Percentiles rank a stretch among this genome's conserved stretches.
Conservation (phyloP, 2,329 filamentous ascomycete species). For the Botrytis paeoniae region DNA sequence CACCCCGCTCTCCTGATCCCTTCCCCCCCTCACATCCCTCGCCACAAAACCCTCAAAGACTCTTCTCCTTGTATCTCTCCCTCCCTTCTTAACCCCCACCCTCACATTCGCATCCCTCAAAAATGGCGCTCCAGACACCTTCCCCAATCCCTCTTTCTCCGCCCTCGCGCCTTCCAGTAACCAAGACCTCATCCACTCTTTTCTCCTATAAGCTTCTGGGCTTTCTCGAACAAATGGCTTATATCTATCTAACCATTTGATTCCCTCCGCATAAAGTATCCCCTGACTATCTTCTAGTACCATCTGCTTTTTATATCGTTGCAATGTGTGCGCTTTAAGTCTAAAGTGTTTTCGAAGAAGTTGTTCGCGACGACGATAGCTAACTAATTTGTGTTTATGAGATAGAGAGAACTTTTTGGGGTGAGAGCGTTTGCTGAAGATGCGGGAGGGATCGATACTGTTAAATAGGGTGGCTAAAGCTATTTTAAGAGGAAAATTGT, state of each 20-base stretch:
- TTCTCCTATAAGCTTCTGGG: background rate
- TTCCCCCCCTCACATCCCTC: background rate
- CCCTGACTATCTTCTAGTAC: background rate
- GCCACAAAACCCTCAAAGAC: background rate
- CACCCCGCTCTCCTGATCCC: background rate
- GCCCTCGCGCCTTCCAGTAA: background rate
- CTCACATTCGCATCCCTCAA: background rate
- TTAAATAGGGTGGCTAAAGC: background rate
- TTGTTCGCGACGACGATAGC: background rate
- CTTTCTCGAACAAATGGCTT: background rate
- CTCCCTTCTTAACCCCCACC: background rate
- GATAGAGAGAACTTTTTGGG: background rate
- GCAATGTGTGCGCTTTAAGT: background rate
- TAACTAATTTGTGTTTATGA: background rate
- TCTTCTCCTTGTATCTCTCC: conserved; percentile 3
- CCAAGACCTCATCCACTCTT: background rate
- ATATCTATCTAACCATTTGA: background rate
- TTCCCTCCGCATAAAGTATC: background rate
- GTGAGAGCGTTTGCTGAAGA: background rate
- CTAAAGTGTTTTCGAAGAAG: background rate
- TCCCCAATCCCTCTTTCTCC: background rate
- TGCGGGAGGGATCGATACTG: background rate
- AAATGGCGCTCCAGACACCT: background rate
- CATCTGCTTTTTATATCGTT: background rate
- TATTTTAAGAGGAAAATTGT: background rate